phyloP scores from a whole-genome alignment of 768 basidiomycete genomes.

The Kockovaella imperatae region DNA sequence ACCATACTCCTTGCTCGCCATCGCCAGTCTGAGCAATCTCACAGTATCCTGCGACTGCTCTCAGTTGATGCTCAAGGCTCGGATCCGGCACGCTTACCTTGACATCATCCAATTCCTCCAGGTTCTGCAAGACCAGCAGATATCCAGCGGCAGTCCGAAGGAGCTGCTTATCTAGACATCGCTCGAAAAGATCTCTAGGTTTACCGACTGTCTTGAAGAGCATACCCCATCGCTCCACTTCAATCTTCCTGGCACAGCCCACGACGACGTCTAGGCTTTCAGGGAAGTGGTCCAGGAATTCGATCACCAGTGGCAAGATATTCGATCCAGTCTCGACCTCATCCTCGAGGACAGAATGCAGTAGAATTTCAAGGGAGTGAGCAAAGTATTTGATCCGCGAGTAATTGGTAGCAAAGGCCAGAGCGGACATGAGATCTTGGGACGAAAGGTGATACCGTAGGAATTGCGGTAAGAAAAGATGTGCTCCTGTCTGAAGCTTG shows the following conservation, averaged over 20 bases:
- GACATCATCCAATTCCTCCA: conserved; percentile 73
- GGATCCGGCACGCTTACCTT: conserved; percentile 14
- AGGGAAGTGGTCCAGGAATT: conserved; percentile 92
- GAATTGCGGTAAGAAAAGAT: conserved; percentile 82
- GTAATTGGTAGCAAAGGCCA: conserved; percentile 77
- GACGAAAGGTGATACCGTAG: conserved; percentile 70
- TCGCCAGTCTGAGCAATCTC: conserved; percentile 66
- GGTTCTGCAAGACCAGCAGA: conserved; percentile 82
- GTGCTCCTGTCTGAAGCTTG: conserved; percentile 68
- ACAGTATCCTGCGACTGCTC: conserved; percentile 60
- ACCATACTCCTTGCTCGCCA: conserved; percentile 70
- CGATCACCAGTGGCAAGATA: conserved; percentile 60
- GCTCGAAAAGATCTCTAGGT: conserved; percentile 79
- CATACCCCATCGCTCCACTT: conserved; percentile 79
- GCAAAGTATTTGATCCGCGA: conserved; percentile 83
- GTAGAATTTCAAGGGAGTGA: conserved; percentile 85
- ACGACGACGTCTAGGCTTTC: conserved; percentile 86
- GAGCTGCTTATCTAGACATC: conserved; percentile 49
- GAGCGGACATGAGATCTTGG: conserved; percentile 61
- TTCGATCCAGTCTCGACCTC: conserved; percentile 49
- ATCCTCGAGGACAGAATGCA: conserved; percentile 86
- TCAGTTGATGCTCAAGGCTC: neutral
- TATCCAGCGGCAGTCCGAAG: conserved; percentile 86
- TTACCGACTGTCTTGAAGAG: conserved; percentile 85
- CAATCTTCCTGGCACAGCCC: conserved; percentile 91